These are phyloP conservation scores for Fonsecaea pugnacius DNA, from an alignment of 2,329 filamentous ascomycete species.

Conservation along the genomic window DNA sequence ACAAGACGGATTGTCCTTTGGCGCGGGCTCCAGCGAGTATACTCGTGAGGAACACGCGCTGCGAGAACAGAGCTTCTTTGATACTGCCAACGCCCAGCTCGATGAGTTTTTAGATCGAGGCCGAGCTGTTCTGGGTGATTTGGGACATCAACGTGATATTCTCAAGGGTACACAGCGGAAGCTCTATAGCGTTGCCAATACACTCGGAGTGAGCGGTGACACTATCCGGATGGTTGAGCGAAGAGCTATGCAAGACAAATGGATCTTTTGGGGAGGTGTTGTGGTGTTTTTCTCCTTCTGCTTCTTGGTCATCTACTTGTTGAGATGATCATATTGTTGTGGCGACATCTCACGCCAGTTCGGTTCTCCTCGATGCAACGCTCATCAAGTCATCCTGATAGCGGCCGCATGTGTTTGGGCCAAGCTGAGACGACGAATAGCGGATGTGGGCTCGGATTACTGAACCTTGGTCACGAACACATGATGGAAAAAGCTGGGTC, in stretches of 20 bases:
- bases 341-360: not conserved
- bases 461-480: not conserved
- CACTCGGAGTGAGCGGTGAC: conserved; percentile 87
- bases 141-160: conserved; percentile 89
- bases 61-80: conserved; percentile 86
- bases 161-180: conserved; percentile 91
- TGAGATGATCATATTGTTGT: conserved; percentile 60
- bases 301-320: conserved; percentile 83
- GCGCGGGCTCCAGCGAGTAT: conserved; percentile 59
- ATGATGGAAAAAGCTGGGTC: not conserved
- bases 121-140: conserved; percentile 83
- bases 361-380: not conserved
- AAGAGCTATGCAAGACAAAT: conserved; percentile 91
- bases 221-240: conserved; percentile 97
- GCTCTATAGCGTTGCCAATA: conserved; percentile 91
- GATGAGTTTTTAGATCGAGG: conserved; percentile 94
- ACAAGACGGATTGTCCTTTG: conserved; percentile 50
- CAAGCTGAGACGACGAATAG: not conserved
- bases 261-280: conserved; percentile 91
- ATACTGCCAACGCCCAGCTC: conserved; percentile 77
- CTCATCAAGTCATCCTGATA: not conserved
- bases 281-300: conserved; percentile 88
- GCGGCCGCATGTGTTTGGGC: not conserved
- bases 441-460: not conserved
- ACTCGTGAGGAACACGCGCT: conserved; percentile 80